These are phyloP conservation scores for Elongisporangium senticosum DNA, from an alignment of 352 stramenopile genomes.

Conservation along the genomic window DNA sequence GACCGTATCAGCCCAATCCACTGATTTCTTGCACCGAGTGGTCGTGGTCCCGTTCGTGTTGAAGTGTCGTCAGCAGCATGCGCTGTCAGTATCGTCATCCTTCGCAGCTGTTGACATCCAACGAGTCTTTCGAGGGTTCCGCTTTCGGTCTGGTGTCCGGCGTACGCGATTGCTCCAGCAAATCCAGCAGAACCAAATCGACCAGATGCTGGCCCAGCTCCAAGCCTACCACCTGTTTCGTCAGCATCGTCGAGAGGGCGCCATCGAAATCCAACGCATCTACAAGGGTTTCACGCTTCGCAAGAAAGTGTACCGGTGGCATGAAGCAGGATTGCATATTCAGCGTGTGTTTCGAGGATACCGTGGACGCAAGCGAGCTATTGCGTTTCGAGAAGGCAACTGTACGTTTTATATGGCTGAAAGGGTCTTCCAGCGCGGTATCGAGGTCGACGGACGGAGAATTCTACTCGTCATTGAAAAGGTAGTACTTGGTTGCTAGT, in stretches of 20 bases:
- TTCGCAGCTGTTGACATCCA: slow-evolving; percentile 36
- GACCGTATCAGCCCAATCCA: background rate
- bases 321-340: slow-evolving; percentile 25
- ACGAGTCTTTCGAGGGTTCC: slow-evolving; percentile 49
- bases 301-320: slow-evolving; percentile 22
- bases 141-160: slow-evolving; percentile 39
- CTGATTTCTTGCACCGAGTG: slow-evolving; percentile 15
- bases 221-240: slow-evolving; percentile 33
- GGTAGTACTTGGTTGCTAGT: slow-evolving; percentile 24
- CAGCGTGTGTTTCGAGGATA: slow-evolving; percentile 54
- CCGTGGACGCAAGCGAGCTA: slow-evolving; percentile 40
- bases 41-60: slow-evolving; percentile 40
- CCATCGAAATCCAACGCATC: slow-evolving; percentile 50
- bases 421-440: slow-evolving; percentile 52
- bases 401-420: slow-evolving; percentile 69
- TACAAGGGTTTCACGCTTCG: slow-evolving; percentile 42
- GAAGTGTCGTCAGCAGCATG: slow-evolving; percentile 30
- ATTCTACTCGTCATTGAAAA: slow-evolving; percentile 63
- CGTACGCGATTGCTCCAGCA: slow-evolving; percentile 31
- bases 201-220: slow-evolving; percentile 27
- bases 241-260: slow-evolving; percentile 37
- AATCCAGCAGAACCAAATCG: slow-evolving; percentile 48
- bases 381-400: slow-evolving; percentile 58
- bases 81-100: background rate
- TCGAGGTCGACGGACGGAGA: slow-evolving; percentile 32